phyloP scores from a whole-genome alignment of 129 eudicot genomes.

The Tagetes erecta region DNA sequence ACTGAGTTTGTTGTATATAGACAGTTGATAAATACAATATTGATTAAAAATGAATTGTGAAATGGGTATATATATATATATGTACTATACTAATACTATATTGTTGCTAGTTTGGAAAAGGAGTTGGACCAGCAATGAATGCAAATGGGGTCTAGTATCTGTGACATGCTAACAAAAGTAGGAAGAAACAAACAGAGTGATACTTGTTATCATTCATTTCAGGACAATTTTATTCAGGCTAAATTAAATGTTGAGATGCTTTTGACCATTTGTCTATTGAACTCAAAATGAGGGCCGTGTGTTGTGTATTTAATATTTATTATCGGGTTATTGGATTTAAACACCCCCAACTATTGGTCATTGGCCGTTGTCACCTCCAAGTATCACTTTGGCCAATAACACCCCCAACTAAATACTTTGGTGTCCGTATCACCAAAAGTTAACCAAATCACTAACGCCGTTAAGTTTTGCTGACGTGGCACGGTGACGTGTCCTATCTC shows the following conservation, averaged over 20 bases:
- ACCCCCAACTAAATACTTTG: too few relatives aligned
- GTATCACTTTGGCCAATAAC: too few relatives aligned
- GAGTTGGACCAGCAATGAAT: constrained; percentile 36
- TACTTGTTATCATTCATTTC: constrained; percentile 33
- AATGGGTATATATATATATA: not conserved
- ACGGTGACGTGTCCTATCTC: too few relatives aligned
- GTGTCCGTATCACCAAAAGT: too few relatives aligned
- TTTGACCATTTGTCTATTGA: constrained; percentile 36
- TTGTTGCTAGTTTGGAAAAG: not conserved
- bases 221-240: constrained; percentile 20
- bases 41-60: not conserved
- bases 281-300: constrained; percentile 25
- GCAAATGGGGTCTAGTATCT: constrained; percentile 16
- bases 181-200: constrained; percentile 33
- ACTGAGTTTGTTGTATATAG: not conserved
- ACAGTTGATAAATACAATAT: not conserved
- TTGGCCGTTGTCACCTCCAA: too few relatives aligned
- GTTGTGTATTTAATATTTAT: not conserved
- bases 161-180: constrained; percentile 29
- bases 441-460: too few relatives aligned
- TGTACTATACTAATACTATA: not conserved
- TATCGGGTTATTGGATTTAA: not conserved
- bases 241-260: constrained; percentile 19
- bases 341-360: too few relatives aligned
- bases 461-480: too few relatives aligned